These are phyloP conservation scores for Cladosporium sp. DNA, from an alignment of 2,329 filamentous ascomycete species.

Conservation along the genomic window DNA sequence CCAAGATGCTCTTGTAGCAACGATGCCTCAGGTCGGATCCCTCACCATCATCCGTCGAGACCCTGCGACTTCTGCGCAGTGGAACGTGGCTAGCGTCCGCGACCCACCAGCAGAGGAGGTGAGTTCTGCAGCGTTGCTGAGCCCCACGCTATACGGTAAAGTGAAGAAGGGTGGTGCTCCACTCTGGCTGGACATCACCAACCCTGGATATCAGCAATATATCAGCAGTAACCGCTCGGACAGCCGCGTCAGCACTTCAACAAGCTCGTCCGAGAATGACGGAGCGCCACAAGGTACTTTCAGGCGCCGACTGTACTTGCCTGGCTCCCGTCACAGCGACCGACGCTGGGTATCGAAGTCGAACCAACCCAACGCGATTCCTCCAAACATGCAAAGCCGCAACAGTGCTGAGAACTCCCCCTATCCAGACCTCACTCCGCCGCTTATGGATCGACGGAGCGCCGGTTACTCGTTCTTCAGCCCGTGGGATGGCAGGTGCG, in stretches of 20 bases:
- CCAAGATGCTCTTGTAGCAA: slow-evolving; percentile 23
- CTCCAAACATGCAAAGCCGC: slow-evolving; percentile 24
- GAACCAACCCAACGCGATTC: slow-evolving; percentile 29
- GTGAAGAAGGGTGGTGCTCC: slow-evolving; percentile 45
- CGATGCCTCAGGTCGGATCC: slow-evolving; percentile 23
- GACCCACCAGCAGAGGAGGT: slow-evolving; percentile 49
- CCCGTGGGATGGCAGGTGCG: slow-evolving; percentile 85
- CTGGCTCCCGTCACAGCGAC: slow-evolving; percentile 44
- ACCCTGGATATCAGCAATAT: slow-evolving; percentile 63
- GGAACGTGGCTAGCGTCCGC: slow-evolving; percentile 54
- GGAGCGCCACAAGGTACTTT: slow-evolving; percentile 42
- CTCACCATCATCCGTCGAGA: slow-evolving; percentile 56
- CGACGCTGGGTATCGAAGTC: slow-evolving; percentile 6
- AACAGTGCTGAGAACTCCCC: neutral
- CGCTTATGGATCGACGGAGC: slow-evolving; percentile 53
- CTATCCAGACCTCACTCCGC: slow-evolving; percentile 35
- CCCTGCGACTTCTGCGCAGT: slow-evolving; percentile 51
- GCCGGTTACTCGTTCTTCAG: slow-evolving; percentile 73
- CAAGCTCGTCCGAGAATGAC: slow-evolving; percentile 29
- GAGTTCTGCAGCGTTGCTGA: slow-evolving; percentile 44
- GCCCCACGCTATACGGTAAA: slow-evolving; percentile 33
- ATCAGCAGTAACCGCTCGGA: slow-evolving; percentile 37
- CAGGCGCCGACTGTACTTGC: slow-evolving; percentile 51
- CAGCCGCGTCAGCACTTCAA: slow-evolving; percentile 34
- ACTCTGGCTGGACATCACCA: slow-evolving; percentile 58